Evolutionary conservation across 352 stramenopile genomes (phyloP).

Genomic region (Phytophthora pinifolia): DNA sequence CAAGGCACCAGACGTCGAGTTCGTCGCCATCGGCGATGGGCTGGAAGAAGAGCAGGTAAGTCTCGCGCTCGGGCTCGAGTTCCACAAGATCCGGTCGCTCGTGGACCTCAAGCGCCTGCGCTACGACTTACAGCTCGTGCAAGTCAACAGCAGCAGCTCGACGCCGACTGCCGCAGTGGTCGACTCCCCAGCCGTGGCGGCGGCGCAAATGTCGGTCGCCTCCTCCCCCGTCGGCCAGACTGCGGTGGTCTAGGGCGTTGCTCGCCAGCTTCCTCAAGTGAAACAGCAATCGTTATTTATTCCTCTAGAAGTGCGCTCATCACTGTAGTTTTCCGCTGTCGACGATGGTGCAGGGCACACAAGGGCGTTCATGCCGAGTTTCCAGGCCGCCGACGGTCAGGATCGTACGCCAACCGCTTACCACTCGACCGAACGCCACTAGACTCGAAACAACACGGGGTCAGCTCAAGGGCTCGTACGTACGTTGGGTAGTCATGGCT

Average conservation of each 20-base stretch:
- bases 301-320: slow-evolving; percentile 5
- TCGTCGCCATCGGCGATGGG: slow-evolving; percentile 76
- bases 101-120: slow-evolving; percentile 62
- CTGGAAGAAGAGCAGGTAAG: slow-evolving; percentile 81
- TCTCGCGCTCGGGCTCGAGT: slow-evolving; percentile 59
- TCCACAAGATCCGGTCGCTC: slow-evolving; percentile 73
- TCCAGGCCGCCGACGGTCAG: slow-evolving; percentile 51
- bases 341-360: slow-evolving; percentile 62
- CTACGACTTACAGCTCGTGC: slow-evolving; percentile 55
- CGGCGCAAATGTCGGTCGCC: slow-evolving; percentile 19
- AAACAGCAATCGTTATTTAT: slow-evolving; percentile 38
- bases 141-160: slow-evolving; percentile 19
- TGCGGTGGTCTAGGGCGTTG: slow-evolving; percentile 25
- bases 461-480: too few species aligned
- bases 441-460: neutral
- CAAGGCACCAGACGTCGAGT: slow-evolving; percentile 48
- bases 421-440: slow-evolving; percentile 78
- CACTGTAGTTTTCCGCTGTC: slow-evolving; percentile 62
- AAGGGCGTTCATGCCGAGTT: slow-evolving; percentile 55
- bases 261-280: slow-evolving; percentile 1
- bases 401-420: slow-evolving; percentile 62
- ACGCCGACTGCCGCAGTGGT: slow-evolving; percentile 3
- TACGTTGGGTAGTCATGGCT: neutral
- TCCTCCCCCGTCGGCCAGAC: slow-evolving; percentile 28
- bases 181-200: slow-evolving; percentile 8